Conservation (phyloP, 805 yeast species). For the Lipomyces orientalis region DNA sequence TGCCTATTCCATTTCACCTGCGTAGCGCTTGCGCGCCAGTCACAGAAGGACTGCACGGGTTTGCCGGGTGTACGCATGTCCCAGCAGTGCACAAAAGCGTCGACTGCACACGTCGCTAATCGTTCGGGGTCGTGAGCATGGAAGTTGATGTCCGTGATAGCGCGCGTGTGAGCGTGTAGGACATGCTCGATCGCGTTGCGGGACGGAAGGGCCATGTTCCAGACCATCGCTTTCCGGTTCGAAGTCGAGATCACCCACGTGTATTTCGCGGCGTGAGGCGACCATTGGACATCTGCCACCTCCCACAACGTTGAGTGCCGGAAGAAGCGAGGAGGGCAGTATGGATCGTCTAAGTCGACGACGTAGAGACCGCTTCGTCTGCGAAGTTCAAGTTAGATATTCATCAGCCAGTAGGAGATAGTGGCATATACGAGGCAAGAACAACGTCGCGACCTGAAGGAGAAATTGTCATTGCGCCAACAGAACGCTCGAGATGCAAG, state of each 20-base stretch:
- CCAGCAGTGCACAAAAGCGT: slow-evolving; percentile 87
- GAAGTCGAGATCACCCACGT: slow-evolving; percentile 93
- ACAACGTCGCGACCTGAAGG: slow-evolving; percentile 86
- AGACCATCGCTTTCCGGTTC: slow-evolving; percentile 91
- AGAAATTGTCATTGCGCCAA: slow-evolving; percentile 70
- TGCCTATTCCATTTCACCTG: slow-evolving; percentile 92
- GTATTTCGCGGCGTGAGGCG: slow-evolving; percentile 84
- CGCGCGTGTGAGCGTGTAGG: slow-evolving; percentile 87
- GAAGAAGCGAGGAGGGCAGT: slow-evolving; percentile 91
- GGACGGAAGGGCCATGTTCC: slow-evolving; percentile 82
- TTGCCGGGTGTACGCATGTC: slow-evolving; percentile 77
- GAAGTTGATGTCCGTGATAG: slow-evolving; percentile 94
- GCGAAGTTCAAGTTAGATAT: not conserved
- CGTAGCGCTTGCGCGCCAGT: slow-evolving; percentile 92
- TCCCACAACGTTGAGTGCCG: slow-evolving; percentile 96
- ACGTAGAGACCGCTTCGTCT: slow-evolving; percentile 76
- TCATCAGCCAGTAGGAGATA: slow-evolving; percentile 30
- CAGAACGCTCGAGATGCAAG: slow-evolving; percentile 86
- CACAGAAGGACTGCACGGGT: slow-evolving; percentile 82
- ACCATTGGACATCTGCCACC: slow-evolving; percentile 99
- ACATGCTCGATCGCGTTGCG: slow-evolving; percentile 82
- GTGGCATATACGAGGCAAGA: slow-evolving; percentile 62
- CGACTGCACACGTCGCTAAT: slow-evolving; percentile 91
- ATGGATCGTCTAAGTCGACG: slow-evolving; percentile 95
- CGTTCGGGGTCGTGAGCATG: slow-evolving; percentile 86